phyloP scores from a whole-genome alignment of 2,329 filamentous ascomycete species.

The Orbilia oligospora region DNA sequence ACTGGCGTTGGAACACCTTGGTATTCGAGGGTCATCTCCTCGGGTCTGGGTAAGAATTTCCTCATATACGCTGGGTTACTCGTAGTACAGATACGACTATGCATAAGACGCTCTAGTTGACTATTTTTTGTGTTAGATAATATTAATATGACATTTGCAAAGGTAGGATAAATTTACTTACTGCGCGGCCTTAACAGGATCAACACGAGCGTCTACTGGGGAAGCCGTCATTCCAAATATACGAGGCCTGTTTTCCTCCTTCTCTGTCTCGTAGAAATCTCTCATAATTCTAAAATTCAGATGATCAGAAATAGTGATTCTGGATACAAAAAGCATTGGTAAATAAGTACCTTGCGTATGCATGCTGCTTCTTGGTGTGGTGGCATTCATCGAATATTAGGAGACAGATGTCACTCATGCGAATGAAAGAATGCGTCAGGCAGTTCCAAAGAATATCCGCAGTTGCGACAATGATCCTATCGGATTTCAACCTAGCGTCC shows the following conservation, averaged over 20 bases:
- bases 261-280: conserved; percentile 79
- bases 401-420: conserved; percentile 86
- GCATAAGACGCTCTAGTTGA: conserved; percentile 69
- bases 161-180: conserved; percentile 63
- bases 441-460: conserved; percentile 87
- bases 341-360: conserved; percentile 77
- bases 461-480: conserved; percentile 87
- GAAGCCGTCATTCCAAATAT: conserved; percentile 98
- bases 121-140: conserved; percentile 18
- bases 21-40: conserved; percentile 74
- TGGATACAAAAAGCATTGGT: background rate
- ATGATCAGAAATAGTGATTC: conserved; percentile 41
- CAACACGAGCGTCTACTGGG: conserved; percentile 84
- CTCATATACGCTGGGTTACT: conserved; percentile 74
- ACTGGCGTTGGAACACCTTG: conserved; percentile 71
- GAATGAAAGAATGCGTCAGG: conserved; percentile 82
- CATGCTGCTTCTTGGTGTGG: conserved; percentile 93
- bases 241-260: conserved; percentile 73
- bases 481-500: conserved; percentile 68
- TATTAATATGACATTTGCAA: background rate
- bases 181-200: conserved; percentile 78
- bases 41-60: conserved; percentile 74
- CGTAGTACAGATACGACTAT: conserved; percentile 86
- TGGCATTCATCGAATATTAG: conserved; percentile 97
- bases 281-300: conserved; percentile 78